Base-by-base conservation (phyloP, 208 protist species). In the Crithidia thermophila region DNA sequence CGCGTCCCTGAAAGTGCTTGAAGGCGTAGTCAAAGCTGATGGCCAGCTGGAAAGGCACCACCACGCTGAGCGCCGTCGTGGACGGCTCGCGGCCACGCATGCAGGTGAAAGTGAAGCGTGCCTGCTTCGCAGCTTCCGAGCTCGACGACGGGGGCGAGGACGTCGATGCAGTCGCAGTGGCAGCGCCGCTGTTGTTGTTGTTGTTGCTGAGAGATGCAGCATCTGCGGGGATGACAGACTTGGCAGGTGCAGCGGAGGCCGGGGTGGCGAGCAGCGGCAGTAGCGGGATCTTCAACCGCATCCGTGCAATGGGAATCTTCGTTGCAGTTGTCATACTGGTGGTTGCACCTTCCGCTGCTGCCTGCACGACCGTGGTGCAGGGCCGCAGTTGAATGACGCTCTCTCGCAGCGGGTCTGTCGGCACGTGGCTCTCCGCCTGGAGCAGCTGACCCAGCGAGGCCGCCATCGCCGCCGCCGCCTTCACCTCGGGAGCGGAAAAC, bases 1-100 rank as follows among this genome's bases (percentile, higher is more conserved):
- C 83, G 49, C 86, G 84, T 11, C 78, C 75, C 36, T 93, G 81
- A 47, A 85, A 81, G 53, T 84, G 87, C 50, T 83, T 86, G 58
- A 95, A 91, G 16, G 52, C 43, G 58, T 93, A 95, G 40, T 61
- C 39, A 75, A 73, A 40, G 45, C 27, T 25, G 37, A 82, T 53
- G 34, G 77, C 77, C 21, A 62, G 40, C 18, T 68, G 57, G 27
- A 77, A 82, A 9, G 70, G 64, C 30, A 82, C 30, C 30, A 75
- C 61, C 14, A 79, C 40, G 45, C 40, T 66, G 25, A 80, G 60
- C 50, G 74, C 82, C 11, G 74, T 85, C 16, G 62, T 79, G 28
- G 72, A 81, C 13, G 74, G 75, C 61, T 93, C 77, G 40, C 79
- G 73, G 45, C 78, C 70, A 20, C 81, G 79, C 52, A 81, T 27